Percentiles rank a stretch among this genome's conserved stretches.
Evolutionary conservation across 2,329 filamentous ascomycete species (phyloP).

Genomic region (Mollisiaceae sp.): DNA sequence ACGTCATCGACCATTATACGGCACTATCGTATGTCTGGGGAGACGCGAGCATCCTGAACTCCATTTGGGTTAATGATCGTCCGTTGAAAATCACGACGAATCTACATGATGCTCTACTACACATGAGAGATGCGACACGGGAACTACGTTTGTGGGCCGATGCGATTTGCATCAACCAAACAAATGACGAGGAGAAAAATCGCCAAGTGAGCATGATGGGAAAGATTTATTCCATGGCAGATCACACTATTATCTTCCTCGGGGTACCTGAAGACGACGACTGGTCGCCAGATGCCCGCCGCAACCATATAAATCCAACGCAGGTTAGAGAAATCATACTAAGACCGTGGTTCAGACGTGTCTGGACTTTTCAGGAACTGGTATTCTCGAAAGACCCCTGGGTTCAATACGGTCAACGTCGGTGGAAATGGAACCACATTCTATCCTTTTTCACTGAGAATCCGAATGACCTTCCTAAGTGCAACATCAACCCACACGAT

Average conservation of each 20-base stretch:
- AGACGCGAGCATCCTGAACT: background rate
- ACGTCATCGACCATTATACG: slow-evolving; percentile 21
- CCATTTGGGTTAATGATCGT: slow-evolving; percentile 14
- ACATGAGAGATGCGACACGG: slow-evolving; percentile 15
- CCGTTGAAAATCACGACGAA: slow-evolving; percentile 18
- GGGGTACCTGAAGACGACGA: background rate
- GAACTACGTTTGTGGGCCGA: slow-evolving; percentile 16
- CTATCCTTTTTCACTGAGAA: background rate
- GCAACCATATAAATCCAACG: no score
- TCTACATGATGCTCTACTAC: slow-evolving; percentile 15
- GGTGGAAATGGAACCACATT: background rate
- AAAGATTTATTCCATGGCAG: background rate
- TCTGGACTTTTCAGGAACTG: slow-evolving; percentile 10
- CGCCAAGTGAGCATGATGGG: slow-evolving; percentile 6
- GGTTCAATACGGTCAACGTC: slow-evolving; percentile 1
- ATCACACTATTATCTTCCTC: slow-evolving; percentile 10
- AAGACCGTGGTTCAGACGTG: background rate
- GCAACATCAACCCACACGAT: background rate
- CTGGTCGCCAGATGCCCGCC: background rate
- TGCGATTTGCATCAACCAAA: slow-evolving; percentile 20
- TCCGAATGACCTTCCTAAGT: background rate
- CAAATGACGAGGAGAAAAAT: background rate
- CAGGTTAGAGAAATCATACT: background rate
- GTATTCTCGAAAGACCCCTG: slow-evolving; percentile 12
- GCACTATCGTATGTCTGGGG: slow-evolving; percentile 26